Conservation (phyloP, 192 early-diverging fungal genomes). For the Borealophlyctis nickersoniae region DNA sequence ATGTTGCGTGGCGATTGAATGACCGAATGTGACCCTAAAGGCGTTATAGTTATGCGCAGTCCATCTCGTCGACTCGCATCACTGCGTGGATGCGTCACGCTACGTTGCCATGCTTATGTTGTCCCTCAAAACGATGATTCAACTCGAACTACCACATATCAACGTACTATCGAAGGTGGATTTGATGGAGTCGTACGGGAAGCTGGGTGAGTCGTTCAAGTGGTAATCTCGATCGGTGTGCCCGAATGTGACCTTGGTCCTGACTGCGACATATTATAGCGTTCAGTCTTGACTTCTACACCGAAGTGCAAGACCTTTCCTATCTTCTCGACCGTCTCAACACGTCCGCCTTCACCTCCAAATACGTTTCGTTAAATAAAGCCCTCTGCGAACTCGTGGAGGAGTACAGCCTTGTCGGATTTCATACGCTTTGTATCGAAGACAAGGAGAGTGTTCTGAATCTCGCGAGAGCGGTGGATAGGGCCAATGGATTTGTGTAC, state of each 20-base stretch:
- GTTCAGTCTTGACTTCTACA: conserved; percentile 93
- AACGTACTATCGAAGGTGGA: conserved; percentile 58
- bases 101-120: conserved; percentile 90
- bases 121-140: conserved; percentile 73
- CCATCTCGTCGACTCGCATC: conserved; percentile 87
- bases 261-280: conserved; percentile 32
- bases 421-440: conserved; percentile 80
- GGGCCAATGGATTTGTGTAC: conserved; percentile 76
- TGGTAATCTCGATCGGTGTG: conserved; percentile 3
- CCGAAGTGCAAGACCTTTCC: conserved; percentile 84
- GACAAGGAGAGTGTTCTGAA: conserved; percentile 81
- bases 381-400: conserved; percentile 88
- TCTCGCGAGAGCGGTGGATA: conserved; percentile 78
- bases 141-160: conserved; percentile 53
- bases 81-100: conserved; percentile 87
- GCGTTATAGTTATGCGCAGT: conserved; percentile 65
- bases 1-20: conserved; percentile 18
- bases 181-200: conserved; percentile 61
- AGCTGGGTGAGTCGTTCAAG: conserved; percentile 40
- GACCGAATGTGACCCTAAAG: conserved; percentile 12
- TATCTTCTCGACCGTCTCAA: conserved; percentile 79
- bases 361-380: conserved; percentile 71
- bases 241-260: neutral
- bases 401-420: conserved; percentile 89
- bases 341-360: conserved; percentile 58